These are phyloP conservation scores for Ananas comosus DNA, from an alignment of 176 grass and related monocot genomes.

Conservation along the genomic window DNA sequence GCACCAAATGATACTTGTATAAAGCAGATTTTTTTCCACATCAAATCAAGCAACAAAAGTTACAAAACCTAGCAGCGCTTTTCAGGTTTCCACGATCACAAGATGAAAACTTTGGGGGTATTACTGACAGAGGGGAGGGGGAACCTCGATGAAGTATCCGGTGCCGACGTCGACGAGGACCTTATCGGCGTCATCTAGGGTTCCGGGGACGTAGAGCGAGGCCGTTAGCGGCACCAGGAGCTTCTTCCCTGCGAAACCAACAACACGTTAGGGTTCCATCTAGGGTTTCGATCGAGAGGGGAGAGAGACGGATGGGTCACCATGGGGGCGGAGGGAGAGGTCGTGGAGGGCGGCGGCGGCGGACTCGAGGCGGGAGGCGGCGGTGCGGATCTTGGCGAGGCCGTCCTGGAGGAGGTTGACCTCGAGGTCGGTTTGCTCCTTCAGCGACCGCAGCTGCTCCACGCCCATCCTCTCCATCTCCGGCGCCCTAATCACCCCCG, in stretches of 20 bases:
- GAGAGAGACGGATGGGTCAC: slow-evolving; percentile 7
- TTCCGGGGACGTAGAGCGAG: slow-evolving; percentile 85
- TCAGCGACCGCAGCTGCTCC: slow-evolving; percentile 77
- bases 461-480: slow-evolving; percentile 69
- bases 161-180: slow-evolving; percentile 92
- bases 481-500: slow-evolving; percentile 17
- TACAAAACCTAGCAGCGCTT: too few species aligned
- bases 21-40: too few species aligned
- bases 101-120: slow-evolving; percentile 4
- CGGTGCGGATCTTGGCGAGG: slow-evolving; percentile 82
- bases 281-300: background rate
- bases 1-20: too few species aligned
- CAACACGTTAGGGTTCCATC: background rate
- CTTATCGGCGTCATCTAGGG: slow-evolving; percentile 73
- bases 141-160: slow-evolving; percentile 94
- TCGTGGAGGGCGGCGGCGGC: slow-evolving; percentile 64
- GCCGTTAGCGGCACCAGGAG: slow-evolving; percentile 89
- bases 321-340: slow-evolving; percentile 73
- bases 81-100: background rate
- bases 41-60: too few species aligned
- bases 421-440: slow-evolving; percentile 96
- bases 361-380: slow-evolving; percentile 59
- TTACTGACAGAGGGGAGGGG: background rate
- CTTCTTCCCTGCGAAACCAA: slow-evolving; percentile 61
- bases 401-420: slow-evolving; percentile 88